A percentile compares a stretch with the other conserved stretches of the same genome.
phyloP scores from a whole-genome alignment of 2,329 filamentous ascomycete genomes.

The Leptographium galeiforme region DNA sequence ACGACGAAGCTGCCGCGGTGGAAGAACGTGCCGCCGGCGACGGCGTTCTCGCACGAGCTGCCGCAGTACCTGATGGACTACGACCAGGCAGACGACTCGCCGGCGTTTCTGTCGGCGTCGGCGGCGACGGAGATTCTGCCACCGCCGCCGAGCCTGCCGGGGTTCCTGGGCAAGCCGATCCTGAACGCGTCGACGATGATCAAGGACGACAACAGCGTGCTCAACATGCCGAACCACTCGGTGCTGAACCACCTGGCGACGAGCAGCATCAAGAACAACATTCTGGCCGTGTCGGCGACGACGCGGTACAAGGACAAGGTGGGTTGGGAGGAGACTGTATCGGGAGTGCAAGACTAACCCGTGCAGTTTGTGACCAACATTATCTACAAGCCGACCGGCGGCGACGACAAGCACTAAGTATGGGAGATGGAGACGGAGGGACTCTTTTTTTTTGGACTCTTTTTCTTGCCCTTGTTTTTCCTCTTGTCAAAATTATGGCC shows the following conservation, averaged over 20 bases:
- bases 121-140: slow-evolving; percentile 67
- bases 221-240: slow-evolving; percentile 95
- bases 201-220: slow-evolving; percentile 95
- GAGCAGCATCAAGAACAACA: slow-evolving; percentile 94
- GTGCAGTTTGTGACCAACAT: slow-evolving; percentile 88
- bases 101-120: slow-evolving; percentile 60
- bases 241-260: slow-evolving; percentile 93
- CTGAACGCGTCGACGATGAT: slow-evolving; percentile 81
- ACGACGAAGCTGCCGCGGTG: slow-evolving; percentile 28
- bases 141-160: slow-evolving; percentile 70
- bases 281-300: slow-evolving; percentile 87
- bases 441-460: background rate
- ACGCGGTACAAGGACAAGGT: slow-evolving; percentile 97
- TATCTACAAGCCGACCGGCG: slow-evolving; percentile 79
- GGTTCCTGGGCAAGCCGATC: slow-evolving; percentile 89
- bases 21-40: slow-evolving; percentile 41
- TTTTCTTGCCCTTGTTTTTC: background rate
- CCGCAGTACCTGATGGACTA: slow-evolving; percentile 79
- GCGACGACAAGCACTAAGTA: slow-evolving; percentile 27
- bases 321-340: slow-evolving; percentile 14
- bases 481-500: slow-evolving; percentile 3
- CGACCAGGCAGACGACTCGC: slow-evolving; percentile 69
- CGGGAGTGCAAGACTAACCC: background rate
- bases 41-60: slow-evolving; percentile 58
- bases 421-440: background rate